Base-by-base conservation (phyloP, 164 flowering plant species). In the Vitis rupestris region DNA sequence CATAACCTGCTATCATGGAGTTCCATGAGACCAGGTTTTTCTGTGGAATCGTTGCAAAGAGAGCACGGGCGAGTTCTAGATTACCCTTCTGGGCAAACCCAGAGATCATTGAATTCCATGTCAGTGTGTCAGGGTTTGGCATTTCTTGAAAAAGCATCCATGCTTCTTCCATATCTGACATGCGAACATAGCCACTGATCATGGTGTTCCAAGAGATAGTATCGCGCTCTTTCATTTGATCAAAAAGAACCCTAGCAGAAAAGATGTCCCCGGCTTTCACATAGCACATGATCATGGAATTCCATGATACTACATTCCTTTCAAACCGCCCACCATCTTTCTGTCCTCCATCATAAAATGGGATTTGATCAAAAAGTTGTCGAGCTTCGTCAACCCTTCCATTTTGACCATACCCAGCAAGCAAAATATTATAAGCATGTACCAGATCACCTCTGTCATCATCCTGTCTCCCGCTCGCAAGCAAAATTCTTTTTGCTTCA, bases 221-320 rank as follows among this genome's bases (percentile, higher is more conserved):
- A 68, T 85, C 88, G 9, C 83, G 78, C n/a, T 77, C 75, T 19
- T 5, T 53, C 88, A 82, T 82, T 67, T 77, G 70, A 52, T 82
- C 81, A 63, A 85, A 85, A 50, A 85, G 75, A n/a, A 60, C 59
- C 53, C 84, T 73, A n/a, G 85, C 85, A 19, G 83, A 77, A 61
- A 71, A 64, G 37, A 74, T 47, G 65, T 82, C 83, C 15, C 83
- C 78, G 3, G 70, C 81, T 74, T 79, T 85, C 16, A 74, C 72
- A 67, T 85, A 82, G 48, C 78, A 66, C 83, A 81, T 81, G 23
- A 82, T 82, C 88, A 85, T 82, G 7, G 84, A 67, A 73, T 85
- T 85, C 88, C 86, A 85, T 0, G 86, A 79, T 12, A 85, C 81
- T 17, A 82, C 56, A 74, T 85, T 82, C 56, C 83, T 78, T 52